Evolutionary conservation across 306 rosid genomes (phyloP), one percentile per base, ranked within the genome.

Genomic region (Pachyrhizus erosus): DNA sequence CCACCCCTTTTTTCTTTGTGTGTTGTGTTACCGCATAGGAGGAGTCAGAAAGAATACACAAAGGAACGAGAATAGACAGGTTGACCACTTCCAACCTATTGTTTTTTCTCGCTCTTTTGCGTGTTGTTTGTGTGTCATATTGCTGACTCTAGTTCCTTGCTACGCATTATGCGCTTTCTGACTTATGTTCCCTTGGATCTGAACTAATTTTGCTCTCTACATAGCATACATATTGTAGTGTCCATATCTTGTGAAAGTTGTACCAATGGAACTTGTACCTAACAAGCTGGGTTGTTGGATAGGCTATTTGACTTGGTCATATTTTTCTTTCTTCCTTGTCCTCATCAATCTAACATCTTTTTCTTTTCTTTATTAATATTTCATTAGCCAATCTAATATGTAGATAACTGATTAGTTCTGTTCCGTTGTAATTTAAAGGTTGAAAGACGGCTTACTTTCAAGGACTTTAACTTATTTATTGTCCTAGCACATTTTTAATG

Each of bases 181-280:
- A 87, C 85, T 76, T 82, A 54, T 89, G 87, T 75, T 73, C 60
- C 82, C 67, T 81, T 71, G 77, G 21, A 43, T 74, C 79, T 67
- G 14, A 74, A 60, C 76, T 70, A 75, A 78, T 52, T 20, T 58
- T 60, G 27, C 55, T 23, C 69, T 64, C 65, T 24, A 67, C 62
- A 72, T 15, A 55, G 73, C 39, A 70, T n/a, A 71, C 27, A 64
- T 13, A 55, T 66, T 40, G 23, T 24, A 29, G 40, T 79, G 80
- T 75, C 61, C 76, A 81, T 81, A 83, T 66, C 15, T 67, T 70
- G 33, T 76, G 18, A 75, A 77, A 83, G 80, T 82, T 80, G 86
- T 77, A 66, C 86, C 75, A 78, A 81, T 83, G 78, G 46, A 77
- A 85, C 42, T 48, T 78, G 79, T 69, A 68, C 69, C 88, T 55